Conservation (phyloP, 2,329 filamentous ascomycete genomes). For the Scleromitrula shiraiana region DNA sequence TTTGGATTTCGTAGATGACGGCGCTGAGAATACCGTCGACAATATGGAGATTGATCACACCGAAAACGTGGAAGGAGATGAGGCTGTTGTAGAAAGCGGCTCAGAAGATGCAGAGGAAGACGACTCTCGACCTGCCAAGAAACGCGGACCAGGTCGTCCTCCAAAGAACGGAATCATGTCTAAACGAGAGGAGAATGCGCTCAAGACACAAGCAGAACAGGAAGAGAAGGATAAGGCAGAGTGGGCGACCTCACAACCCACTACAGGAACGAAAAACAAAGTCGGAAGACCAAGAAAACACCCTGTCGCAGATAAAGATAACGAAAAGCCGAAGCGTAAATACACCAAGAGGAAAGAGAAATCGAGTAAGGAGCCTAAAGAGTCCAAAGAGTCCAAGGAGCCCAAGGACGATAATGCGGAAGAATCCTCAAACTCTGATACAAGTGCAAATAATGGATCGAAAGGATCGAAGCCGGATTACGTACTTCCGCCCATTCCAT, state of each 20-base stretch:
- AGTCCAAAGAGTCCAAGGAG: slow-evolving; percentile 38
- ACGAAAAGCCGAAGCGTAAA: slow-evolving; percentile 52
- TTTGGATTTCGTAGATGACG: too few species aligned
- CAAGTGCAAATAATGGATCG: slow-evolving; percentile 1
- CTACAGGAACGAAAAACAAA: slow-evolving; percentile 43
- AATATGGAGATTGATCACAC: background rate
- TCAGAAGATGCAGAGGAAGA: too few species aligned
- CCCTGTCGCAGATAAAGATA: slow-evolving; percentile 43
- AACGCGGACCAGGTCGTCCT: slow-evolving; percentile 67
- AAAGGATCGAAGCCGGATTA: slow-evolving; percentile 33
- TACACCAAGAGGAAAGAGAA: slow-evolving; percentile 60
- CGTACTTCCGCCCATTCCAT: background rate
- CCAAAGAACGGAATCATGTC: slow-evolving; percentile 81
- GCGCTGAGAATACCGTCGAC: too few species aligned
- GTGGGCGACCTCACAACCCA: slow-evolving; percentile 29
- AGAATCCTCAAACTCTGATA: too few species aligned
- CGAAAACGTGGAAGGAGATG: slow-evolving; percentile 7
- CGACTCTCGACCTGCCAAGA: slow-evolving; percentile 29
- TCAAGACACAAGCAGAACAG: slow-evolving; percentile 44
- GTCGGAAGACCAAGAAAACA: slow-evolving; percentile 59
- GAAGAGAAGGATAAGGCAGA: slow-evolving; percentile 44
- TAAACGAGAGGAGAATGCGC: slow-evolving; percentile 60
- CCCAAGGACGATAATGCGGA: too few species aligned
- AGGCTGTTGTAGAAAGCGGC: too few species aligned
- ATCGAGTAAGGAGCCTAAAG: too few species aligned